Base-by-base conservation (phyloP, 768 basidiomycete species). In the Leucosporidium scottii region DNA sequence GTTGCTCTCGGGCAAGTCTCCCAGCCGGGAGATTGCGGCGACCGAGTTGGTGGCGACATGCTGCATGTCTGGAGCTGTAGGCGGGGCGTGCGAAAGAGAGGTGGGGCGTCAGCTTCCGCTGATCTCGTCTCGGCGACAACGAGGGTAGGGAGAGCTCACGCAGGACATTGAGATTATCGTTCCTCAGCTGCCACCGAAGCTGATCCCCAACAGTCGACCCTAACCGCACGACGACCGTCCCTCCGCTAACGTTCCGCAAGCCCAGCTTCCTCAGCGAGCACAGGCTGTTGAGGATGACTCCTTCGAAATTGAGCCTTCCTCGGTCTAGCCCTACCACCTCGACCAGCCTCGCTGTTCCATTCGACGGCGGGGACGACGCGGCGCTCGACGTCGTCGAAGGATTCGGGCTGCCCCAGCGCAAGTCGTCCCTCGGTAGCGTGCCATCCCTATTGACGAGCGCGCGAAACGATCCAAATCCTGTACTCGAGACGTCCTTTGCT, bases 31-130 rank as follows among this genome's bases (percentile, higher is more conserved):
- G 48, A 50, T 34, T 8, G 50, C 28, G 15, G 28, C 48, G 20
- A 34, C 60, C 31, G 60, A 30, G 60, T 61, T 61, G 27, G 60
- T 61, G 18, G 60, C 60, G 49, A 61, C 10, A 27, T 49, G 60
- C 9, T 34, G 50, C 27, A 61, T 23, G 3, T 53, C 60, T 9
- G 48, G 12, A 17, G 47, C 60, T 61, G 60, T 48, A n/a, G 44
- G 18, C 25, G 17, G 31, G 15, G 53, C 53, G 15, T 4, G 53
- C 27, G 27, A 15, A 57, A 31, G 23, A 36, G 28, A 31, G 28
- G 31, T 39, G 36, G 39, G 39, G 39, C 39, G 39, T 44, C 39
- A 44, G 21, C 55, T 34, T n/a, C 30, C 21, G 18, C 3, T 28
- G 21, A 34, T 23, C 12, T 17, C 17, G 4, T 31, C 28, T 56